Evolutionary conservation across 371 early-diverging fungal species (phyloP).

Genomic region (Apophysomyces ossiformis): DNA sequence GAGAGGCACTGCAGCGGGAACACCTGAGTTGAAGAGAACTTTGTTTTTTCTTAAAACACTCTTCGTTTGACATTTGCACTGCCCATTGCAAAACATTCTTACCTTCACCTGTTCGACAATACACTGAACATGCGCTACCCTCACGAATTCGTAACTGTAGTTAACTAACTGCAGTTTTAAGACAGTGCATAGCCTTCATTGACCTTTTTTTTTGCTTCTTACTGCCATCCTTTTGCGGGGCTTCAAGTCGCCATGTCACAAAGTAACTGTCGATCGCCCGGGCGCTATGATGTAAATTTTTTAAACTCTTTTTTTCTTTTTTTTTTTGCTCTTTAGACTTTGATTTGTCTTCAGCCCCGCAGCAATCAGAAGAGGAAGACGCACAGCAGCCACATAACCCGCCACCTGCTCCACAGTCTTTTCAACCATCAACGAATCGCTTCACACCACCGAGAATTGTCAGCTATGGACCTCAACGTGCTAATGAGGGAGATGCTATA

Average conservation of each 20-base stretch:
- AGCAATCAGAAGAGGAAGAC: slow-evolving; percentile 15
- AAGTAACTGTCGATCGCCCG: slow-evolving; percentile 17
- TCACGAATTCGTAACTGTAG: slow-evolving; percentile 12
- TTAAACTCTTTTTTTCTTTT: background rate
- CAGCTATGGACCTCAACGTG: slow-evolving; percentile 27
- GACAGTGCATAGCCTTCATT: slow-evolving; percentile 1
- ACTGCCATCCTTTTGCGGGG: slow-evolving; percentile 23
- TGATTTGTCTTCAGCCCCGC: slow-evolving; percentile 22
- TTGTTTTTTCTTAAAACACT: slow-evolving; percentile 7
- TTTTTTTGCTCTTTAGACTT: slow-evolving; percentile 13
- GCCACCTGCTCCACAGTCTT: slow-evolving; percentile 14
- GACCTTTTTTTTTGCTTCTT: slow-evolving; percentile 8
- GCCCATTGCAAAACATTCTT: slow-evolving; percentile 1
- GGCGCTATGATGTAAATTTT: background rate
- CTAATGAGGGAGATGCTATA: slow-evolving; percentile 24
- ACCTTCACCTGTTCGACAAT: background rate
- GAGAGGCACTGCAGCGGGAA: slow-evolving; percentile 13
- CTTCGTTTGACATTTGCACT: slow-evolving; percentile 7
- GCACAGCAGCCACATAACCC: slow-evolving; percentile 1
- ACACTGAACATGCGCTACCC: background rate
- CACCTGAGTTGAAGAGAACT: slow-evolving; percentile 7
- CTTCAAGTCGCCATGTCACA: slow-evolving; percentile 35
- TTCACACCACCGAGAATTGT: slow-evolving; percentile 26
- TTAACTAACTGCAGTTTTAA: slow-evolving; percentile 9
- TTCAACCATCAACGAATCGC: slow-evolving; percentile 18